Conservation (phyloP, 2,329 filamentous ascomycete genomes). For the Daldinia eschscholtzii region DNA sequence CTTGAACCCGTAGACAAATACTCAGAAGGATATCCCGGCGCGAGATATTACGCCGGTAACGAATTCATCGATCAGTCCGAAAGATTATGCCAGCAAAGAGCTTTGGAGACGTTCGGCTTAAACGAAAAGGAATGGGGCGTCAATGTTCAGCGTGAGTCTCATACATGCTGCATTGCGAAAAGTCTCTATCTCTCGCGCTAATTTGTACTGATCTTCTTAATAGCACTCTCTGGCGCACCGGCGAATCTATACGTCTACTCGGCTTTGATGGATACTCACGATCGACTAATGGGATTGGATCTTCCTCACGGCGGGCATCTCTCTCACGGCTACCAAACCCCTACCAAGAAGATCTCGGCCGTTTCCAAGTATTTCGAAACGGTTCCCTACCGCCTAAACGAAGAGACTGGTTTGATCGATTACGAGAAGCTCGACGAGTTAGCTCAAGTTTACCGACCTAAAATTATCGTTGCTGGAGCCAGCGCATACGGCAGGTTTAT, state of each 20-base stretch:
- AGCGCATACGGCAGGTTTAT: constrained; percentile 97
- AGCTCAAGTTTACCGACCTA: constrained; percentile 90
- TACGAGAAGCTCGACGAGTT: constrained; percentile 91
- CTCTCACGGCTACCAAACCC: constrained; percentile 97
- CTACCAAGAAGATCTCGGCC: constrained; percentile 94
- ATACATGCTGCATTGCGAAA: not conserved
- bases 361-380: constrained; percentile 99
- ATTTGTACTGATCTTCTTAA: constrained; percentile 34
- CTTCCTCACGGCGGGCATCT: constrained; percentile 96
- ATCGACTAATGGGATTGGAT: constrained; percentile 96
- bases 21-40: constrained; percentile 96
- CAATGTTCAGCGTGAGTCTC: constrained; percentile 84
- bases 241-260: constrained; percentile 95
- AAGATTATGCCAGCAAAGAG: constrained; percentile 88
- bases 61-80: constrained; percentile 95
- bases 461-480: constrained; percentile 91
- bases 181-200: constrained; percentile 11
- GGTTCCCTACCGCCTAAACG: constrained; percentile 91
- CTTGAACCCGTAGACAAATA: constrained; percentile 80
- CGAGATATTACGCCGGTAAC: constrained; percentile 96
- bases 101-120: constrained; percentile 87
- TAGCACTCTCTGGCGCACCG: constrained; percentile 80
- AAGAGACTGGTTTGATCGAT: constrained; percentile 92
- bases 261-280: constrained; percentile 90
- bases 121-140: constrained; percentile 93